Percentiles rank a stretch among this genome's conserved stretches.
Conservation (phyloP, 2,329 filamentous ascomycete species). For the Emericellopsis cladophorae region DNA sequence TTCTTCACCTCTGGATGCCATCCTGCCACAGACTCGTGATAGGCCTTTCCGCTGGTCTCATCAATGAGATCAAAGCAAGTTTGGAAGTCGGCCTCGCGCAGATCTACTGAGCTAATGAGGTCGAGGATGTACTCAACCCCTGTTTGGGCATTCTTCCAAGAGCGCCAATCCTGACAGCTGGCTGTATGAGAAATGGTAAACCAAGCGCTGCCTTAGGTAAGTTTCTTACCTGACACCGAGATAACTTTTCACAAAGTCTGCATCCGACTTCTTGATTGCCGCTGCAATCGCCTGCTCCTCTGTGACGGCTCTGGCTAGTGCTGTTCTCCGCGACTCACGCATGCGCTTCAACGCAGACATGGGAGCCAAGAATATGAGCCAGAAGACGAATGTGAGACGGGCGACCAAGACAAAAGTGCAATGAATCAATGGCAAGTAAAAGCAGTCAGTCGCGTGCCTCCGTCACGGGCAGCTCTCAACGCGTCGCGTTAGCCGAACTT, state of each 20-base stretch:
- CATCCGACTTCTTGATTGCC: constrained; percentile 33
- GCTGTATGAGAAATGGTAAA: background rate
- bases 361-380: too few relatives aligned
- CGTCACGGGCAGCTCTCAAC: constrained; percentile 1
- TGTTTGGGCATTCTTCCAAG: constrained; percentile 39
- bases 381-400: too few relatives aligned
- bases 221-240: constrained; percentile 28
- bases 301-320: background rate
- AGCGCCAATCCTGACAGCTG: constrained; percentile 13
- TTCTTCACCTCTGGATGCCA: constrained; percentile 53
- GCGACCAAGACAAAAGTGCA: too few relatives aligned
- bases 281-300: constrained; percentile 23
- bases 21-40: constrained; percentile 45
- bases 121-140: constrained; percentile 25
- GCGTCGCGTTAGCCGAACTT: background rate
- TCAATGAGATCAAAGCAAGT: constrained; percentile 46
- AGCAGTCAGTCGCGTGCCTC: background rate
- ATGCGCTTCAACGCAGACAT: too few relatives aligned
- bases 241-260: constrained; percentile 34
- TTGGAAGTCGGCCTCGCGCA: constrained; percentile 31
- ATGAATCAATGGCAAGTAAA: too few relatives aligned
- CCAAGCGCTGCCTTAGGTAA: background rate
- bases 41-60: constrained; percentile 50
- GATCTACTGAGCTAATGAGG: constrained; percentile 24
- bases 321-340: background rate